Base-by-base conservation (phyloP, 2,329 filamentous ascomycete genomes). In the Aspergillus sojae region DNA sequence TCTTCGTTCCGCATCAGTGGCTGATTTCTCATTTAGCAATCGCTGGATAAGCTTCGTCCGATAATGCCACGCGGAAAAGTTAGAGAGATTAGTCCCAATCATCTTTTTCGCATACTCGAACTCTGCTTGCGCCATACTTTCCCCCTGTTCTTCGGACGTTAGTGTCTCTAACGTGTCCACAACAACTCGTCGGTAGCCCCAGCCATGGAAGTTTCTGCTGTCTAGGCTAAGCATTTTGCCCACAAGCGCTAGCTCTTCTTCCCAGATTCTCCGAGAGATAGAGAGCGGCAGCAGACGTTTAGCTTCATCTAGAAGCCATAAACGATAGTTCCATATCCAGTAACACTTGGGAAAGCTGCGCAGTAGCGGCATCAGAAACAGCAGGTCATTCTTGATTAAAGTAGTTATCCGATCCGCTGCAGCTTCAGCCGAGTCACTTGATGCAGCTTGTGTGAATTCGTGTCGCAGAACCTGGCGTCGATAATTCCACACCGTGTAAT, bases 301-400 rank as follows among this genome's bases (percentile, higher is more conserved):
- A 39, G 89, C 89, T 75, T 92, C 87, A 60, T 89, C 82, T 16
- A 99, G 83, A 3, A 94, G 82, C 94, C 95, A 99, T 53, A 90
- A 80, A 32, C 95, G 89, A 78, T 97, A 94, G 71, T 97, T 96
- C 95, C 95, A 99, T 73, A 99, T 94, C 94, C 95, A 98, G 81
- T 99, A 99, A 83, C 95, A 98, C 78, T 99, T 99, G 7, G 95
- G 95, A 68, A 88, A 94, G 68, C 93, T 88, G 67, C 92, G 85
- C 57, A 99, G 86, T 23, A 99, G 85, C 0, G 92, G 92, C 46
- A 97, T 87, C 39, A 94, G 89, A 74, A 97, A 97, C 55, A 82
- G 81, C 39, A 99, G 83, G 75, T 99, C 95, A 61, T 86, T 82
- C 54, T 86, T 85, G 65, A 98, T 84, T 36, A 90, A 74, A 57